phyloP scores from a whole-genome alignment of 306 rosid species.

The Sindora glabra region DNA sequence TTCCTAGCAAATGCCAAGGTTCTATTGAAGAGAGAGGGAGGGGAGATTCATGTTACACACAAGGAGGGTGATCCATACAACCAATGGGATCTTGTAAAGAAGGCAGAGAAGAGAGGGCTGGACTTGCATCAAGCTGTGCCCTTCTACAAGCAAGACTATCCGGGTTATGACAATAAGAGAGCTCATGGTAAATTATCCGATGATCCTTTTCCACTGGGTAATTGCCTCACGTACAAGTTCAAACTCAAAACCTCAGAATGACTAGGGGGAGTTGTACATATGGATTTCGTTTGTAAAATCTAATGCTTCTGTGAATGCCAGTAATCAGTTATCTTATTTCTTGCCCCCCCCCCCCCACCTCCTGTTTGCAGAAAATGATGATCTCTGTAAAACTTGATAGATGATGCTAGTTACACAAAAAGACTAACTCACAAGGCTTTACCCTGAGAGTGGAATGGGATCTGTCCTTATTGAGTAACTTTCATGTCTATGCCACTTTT shows the following conservation, averaged over 20 bases:
- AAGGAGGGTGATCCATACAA: conserved; percentile 72
- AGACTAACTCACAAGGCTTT: too few relatives aligned
- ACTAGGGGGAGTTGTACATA: not conserved
- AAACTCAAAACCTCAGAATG: conserved; percentile 16
- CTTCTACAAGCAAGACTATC: conserved; percentile 47
- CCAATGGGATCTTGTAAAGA: conserved; percentile 57
- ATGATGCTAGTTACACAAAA: too few relatives aligned
- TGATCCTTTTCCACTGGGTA: conserved; percentile 42
- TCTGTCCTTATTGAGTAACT: too few relatives aligned
- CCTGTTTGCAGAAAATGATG: too few relatives aligned
- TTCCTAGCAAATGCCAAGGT: conserved; percentile 52
- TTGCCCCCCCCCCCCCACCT: too few relatives aligned
- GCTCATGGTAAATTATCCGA: conserved; percentile 53
- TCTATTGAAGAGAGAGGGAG: conserved; percentile 45
- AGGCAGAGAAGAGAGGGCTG: conserved; percentile 56
- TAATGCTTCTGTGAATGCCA: too few relatives aligned
- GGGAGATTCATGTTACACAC: conserved; percentile 67
- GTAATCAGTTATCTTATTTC: too few relatives aligned
- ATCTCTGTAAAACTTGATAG: too few relatives aligned
- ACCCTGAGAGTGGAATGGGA: too few relatives aligned
- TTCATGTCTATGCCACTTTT: too few relatives aligned
- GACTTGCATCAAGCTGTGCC: conserved; percentile 31
- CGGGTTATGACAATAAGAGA: conserved; percentile 73
- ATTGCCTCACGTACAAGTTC: conserved; percentile 60
- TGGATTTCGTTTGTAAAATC: not conserved